Base-by-base conservation (phyloP, 2,329 filamentous ascomycete genomes). In the Pestalotiopsis fici region DNA sequence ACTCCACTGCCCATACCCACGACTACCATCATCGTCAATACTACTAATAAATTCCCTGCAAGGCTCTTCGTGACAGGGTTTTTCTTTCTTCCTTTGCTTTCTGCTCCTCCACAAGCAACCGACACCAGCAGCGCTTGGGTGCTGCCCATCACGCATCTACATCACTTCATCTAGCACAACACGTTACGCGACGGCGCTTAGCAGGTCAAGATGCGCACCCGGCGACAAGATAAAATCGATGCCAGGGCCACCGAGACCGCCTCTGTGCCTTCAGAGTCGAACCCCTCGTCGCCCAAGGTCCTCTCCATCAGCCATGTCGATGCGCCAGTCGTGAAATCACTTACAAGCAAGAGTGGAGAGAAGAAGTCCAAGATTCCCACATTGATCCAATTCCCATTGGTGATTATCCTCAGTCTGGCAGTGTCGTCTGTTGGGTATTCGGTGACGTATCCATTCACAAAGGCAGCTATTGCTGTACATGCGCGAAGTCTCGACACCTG, bases 401-500 rank as follows among this genome's bases (percentile, higher is more conserved):
- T 85, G 23, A 82, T 85, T 11, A 74, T 83, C 23, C 75, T 89
- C 71, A 89, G 85, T 78, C 83, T 95, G 67, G 81, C 83, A 37
- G 80, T 94, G 67, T 91, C 90, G 70, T 85, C 87, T 18, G 74
- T 90, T 21, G 85, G 93, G 6, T 92, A 92, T 78, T 88, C 88
- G 59, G 76, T 91, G 64, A 82, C 88, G 6, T 85, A 88, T 60
- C 84, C 87, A 47, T 84, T 88, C 69, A 89, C 88, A 4, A 83
- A 85, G 15, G 88, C 86, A 6, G 90, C 95, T 77, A 82, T 97
- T 54, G 89, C 89, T 1, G 81, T 82, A 28, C 86, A 95, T 67
- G 91, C 89, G 77, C 88, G 90, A 74, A 86, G 85, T 66, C 79
- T 89, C 68, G 88, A 91, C 63, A 85, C 86, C 64, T 88, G 88